A percentile compares a stretch with the other conserved stretches of the same genome.
Conservation (phyloP, 2,329 filamentous ascomycete species). For the Cercospora sp. region DNA sequence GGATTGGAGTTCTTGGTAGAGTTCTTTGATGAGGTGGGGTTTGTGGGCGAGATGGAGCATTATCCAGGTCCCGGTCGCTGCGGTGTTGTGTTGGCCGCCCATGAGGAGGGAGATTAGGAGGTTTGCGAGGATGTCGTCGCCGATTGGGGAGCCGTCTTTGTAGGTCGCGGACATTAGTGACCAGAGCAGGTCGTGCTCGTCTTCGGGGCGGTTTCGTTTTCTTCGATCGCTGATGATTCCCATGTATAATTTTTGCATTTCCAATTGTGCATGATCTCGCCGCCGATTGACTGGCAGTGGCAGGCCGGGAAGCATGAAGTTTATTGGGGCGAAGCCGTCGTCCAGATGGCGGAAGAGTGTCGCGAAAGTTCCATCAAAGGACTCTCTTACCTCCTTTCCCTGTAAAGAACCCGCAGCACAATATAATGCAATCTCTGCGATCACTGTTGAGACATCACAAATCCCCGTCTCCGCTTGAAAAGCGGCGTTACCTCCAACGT, state of each 20-base stretch:
- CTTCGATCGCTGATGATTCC: slow-evolving; percentile 75
- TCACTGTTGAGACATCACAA: slow-evolving; percentile 70
- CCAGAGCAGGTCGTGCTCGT: slow-evolving; percentile 76
- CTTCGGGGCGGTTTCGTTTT: slow-evolving; percentile 42
- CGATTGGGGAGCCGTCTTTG: slow-evolving; percentile 77
- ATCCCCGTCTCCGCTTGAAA: slow-evolving; percentile 53
- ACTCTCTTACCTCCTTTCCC: slow-evolving; percentile 76
- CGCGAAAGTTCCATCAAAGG: slow-evolving; percentile 78
- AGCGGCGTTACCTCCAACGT: slow-evolving; percentile 62
- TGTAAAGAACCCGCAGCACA: slow-evolving; percentile 84
- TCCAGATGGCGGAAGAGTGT: slow-evolving; percentile 84
- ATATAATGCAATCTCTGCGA: slow-evolving; percentile 87
- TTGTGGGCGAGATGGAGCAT: slow-evolving; percentile 75
- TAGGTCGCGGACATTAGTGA: slow-evolving; percentile 82
- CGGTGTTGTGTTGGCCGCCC: slow-evolving; percentile 88
- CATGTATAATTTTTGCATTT: slow-evolving; percentile 78
- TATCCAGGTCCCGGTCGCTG: slow-evolving; percentile 84
- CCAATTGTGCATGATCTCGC: slow-evolving; percentile 76
- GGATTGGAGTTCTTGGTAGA: slow-evolving; percentile 56
- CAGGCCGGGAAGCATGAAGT: slow-evolving; percentile 86
- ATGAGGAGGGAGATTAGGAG: slow-evolving; percentile 94
- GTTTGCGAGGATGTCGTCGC: slow-evolving; percentile 83
- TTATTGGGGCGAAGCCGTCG: slow-evolving; percentile 87
- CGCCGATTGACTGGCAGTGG: slow-evolving; percentile 85
- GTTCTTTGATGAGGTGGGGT: slow-evolving; percentile 75